Percentiles rank a stretch among this genome's conserved stretches.
These are phyloP conservation scores for Alternaria arborescens DNA, from an alignment of 2,329 filamentous ascomycete genomes.

Conservation along the genomic window DNA sequence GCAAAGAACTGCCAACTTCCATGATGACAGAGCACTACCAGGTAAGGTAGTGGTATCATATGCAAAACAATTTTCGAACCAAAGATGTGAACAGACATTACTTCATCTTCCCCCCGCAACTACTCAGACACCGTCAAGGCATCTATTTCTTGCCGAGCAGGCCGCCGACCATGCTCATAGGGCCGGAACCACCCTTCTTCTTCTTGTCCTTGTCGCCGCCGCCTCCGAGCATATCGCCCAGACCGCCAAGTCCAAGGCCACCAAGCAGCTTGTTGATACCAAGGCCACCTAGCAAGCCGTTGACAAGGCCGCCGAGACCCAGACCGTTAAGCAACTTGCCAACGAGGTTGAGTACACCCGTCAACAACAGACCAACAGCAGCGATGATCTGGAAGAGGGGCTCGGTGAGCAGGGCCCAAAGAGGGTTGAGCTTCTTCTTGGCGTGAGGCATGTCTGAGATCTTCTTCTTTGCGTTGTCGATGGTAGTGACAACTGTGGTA, in stretches of 20 bases:
- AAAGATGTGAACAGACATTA: conserved; percentile 22
- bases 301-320: conserved; percentile 82
- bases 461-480: conserved; percentile 88
- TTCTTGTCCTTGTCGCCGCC: conserved; percentile 61
- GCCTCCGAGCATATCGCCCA: conserved; percentile 63
- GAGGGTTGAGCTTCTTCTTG: conserved; percentile 92
- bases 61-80: conserved; percentile 23
- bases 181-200: conserved; percentile 48
- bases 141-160: conserved; percentile 54
- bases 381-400: conserved; percentile 92
- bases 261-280: conserved; percentile 79
- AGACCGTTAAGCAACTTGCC: conserved; percentile 81
- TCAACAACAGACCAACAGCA: conserved; percentile 82
- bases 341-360: conserved; percentile 84
- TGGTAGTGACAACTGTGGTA: conserved; percentile 78
- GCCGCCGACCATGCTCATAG: conserved; percentile 58
- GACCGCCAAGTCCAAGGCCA: conserved; percentile 70
- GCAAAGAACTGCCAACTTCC: neutral
- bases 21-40: neutral
- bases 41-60: conserved; percentile 28
- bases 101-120: conserved; percentile 21
- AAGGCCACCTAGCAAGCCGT: conserved; percentile 78
- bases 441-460: conserved; percentile 91
- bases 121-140: neutral
- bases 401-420: conserved; percentile 84